phyloP scores from a whole-genome alignment of 2,329 filamentous ascomycete genomes.

The Trichoderma cornu-damae region DNA sequence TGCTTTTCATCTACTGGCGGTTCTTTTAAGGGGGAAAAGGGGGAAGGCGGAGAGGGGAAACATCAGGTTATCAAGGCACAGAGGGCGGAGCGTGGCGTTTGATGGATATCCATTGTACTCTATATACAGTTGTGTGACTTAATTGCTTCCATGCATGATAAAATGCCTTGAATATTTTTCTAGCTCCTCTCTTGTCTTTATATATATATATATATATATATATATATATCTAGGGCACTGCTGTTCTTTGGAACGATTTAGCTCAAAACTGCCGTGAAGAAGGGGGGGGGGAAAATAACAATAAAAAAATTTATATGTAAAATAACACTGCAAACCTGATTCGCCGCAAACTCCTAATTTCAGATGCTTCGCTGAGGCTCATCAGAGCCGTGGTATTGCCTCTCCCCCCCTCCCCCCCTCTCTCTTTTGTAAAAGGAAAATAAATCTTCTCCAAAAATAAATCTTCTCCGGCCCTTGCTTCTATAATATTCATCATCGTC shows the following conservation, averaged over 20 bases:
- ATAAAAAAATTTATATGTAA: neutral
- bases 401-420: neutral
- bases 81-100: conserved; percentile 18
- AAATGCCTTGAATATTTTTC: conserved; percentile 4
- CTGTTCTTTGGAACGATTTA: conserved; percentile 1
- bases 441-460: neutral
- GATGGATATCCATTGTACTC: conserved; percentile 20
- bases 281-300: neutral
- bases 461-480: neutral
- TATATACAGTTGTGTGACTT: conserved; percentile 26
- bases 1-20: conserved; percentile 86
- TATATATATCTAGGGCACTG: neutral
- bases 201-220: neutral
- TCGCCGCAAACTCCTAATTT: conserved; percentile 16
- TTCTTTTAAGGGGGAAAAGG: conserved; percentile 60
- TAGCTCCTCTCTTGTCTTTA: neutral
- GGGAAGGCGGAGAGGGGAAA: neutral
- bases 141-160: conserved; percentile 15
- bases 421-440: no score
- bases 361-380: conserved; percentile 11
- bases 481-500: neutral
- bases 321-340: neutral
- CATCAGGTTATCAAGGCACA: conserved; percentile 9
- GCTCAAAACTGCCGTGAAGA: neutral
- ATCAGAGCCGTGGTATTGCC: conserved; percentile 11